These are phyloP conservation scores for Collybia sp. DNA, from an alignment of 768 basidiomycete genomes.

Conservation along the genomic window DNA sequence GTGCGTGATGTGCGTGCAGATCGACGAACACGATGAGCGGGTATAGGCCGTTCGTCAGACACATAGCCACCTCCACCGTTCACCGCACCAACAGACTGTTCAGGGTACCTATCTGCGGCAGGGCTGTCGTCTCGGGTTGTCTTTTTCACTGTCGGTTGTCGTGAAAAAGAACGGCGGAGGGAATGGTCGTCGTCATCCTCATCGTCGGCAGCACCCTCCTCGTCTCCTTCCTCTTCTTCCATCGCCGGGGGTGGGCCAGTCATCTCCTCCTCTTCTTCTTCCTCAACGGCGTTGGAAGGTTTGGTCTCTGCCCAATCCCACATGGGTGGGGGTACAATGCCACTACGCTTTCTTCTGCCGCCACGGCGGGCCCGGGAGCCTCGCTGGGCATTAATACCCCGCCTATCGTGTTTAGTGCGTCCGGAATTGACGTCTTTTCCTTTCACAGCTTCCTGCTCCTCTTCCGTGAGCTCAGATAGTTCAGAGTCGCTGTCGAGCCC, in stretches of 20 bases:
- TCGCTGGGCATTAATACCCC: constrained; percentile 8
- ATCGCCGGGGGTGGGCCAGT: constrained; percentile 44
- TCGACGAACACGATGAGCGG: constrained; percentile 4
- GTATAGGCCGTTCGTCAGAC: constrained; percentile 7
- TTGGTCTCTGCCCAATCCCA: constrained; percentile 78
- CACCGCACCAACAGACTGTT: constrained; percentile 7
- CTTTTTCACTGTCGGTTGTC: background rate
- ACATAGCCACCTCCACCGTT: constrained; percentile 11
- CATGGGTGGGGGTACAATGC: constrained; percentile 75
- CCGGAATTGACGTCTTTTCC: constrained; percentile 9
- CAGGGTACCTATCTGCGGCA: constrained; percentile 5
- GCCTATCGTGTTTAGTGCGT: constrained; percentile 15
- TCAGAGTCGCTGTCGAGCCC: constrained; percentile 66
- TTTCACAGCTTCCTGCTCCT: constrained; percentile 56
- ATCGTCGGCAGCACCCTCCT: constrained; percentile 30
- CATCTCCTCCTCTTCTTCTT: constrained; percentile 48
- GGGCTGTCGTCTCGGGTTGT: background rate
- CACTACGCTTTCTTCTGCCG: constrained; percentile 29
- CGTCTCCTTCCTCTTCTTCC: constrained; percentile 60
- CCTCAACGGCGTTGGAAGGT: constrained; percentile 30
- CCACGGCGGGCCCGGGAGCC: constrained; percentile 17
- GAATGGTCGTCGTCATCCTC: constrained; percentile 31
- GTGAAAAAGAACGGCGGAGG: constrained; percentile 1
- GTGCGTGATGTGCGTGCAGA: constrained; percentile 6
- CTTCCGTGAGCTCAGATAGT: constrained; percentile 81